Evolutionary conservation across 257 asterid species (phyloP).

Genomic region (Eustoma russellianum): DNA sequence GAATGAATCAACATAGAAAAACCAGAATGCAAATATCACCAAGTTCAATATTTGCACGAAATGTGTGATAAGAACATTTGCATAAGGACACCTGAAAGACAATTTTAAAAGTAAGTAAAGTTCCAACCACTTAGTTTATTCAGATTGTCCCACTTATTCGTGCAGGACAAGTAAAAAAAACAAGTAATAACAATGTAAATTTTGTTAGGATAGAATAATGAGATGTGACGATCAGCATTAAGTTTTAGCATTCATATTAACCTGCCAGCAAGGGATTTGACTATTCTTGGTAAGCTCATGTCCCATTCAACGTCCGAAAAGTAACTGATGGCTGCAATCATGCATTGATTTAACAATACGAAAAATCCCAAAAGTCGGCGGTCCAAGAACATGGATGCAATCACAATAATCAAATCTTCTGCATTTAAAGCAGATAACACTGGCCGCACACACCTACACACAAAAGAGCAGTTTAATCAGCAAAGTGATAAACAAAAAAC

Average conservation of each 20-base stretch:
- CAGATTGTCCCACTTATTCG: no score
- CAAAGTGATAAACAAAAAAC: neutral
- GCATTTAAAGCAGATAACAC: conserved; percentile 51
- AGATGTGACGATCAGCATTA: no score
- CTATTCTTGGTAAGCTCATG: conserved; percentile 45
- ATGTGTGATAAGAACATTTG: no score
- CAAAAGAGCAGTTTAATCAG: conserved; percentile 3
- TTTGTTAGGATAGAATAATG: no score
- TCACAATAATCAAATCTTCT: conserved; percentile 54
- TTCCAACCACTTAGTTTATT: no score
- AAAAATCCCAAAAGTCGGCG: conserved; percentile 68
- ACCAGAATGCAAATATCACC: no score
- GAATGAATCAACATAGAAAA: no score
- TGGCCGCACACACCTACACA: conserved; percentile 36
- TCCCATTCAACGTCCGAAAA: conserved; percentile 67
- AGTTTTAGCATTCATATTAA: conserved; percentile 10
- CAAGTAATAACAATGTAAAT: no score
- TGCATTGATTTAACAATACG: conserved; percentile 39
- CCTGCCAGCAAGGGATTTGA: conserved; percentile 67
- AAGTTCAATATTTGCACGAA: no score
- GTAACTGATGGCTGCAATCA: conserved; percentile 44
- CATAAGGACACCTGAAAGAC: no score
- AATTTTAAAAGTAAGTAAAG: no score
- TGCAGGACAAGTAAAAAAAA: no score
- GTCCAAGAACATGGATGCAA: conserved; percentile 60